Base-by-base conservation (phyloP, 179 eudicot genomes). In the Beta macrorhiza region DNA sequence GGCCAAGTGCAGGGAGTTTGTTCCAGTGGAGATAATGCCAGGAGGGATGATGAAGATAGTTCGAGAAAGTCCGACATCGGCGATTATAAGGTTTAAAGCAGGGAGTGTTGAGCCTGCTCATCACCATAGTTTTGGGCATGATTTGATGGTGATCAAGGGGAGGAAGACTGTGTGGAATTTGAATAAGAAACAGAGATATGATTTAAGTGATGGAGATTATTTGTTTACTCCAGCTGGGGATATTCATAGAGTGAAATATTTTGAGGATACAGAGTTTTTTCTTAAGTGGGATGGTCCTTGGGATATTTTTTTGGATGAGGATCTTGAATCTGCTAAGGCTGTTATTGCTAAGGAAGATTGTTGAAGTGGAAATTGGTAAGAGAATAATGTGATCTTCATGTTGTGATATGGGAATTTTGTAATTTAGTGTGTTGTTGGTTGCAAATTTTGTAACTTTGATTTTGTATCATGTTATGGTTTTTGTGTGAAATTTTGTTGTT, bases 91-190 rank as follows among this genome's bases (percentile, higher is more conserved):
- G 83, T 95, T 95, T 47, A 85, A 89, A 81, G 92, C 90, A 0
- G 98, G 98, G 72, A 91, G 97, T 37, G 87, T 95, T 0, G 98
- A 95, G 86, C 97, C 97, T 44, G 98, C 94, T 32, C 98, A 95
- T 63, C 97, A 95, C 76, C 97, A 95, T 65, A 89, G 83, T 0
- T 92, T 90, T 16, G 97, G 98, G 73, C 98, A 95, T 42, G 98
- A 95, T 81, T 52, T 95, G 89, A 85, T 92, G 76, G 97, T 95
- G 87, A 81, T 85, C 72, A 89, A 88, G 47, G 98, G 98, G 82
- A 93, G 87, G 32, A 95, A 95, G 83, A 89, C 80, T n/a, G 97
- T 95, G 77, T 95, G 98, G 98, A 95, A 95, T 79, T 77, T 95
- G 91, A 95, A 85, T 1, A 95, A 89, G 81, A 37, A 78, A 29